phyloP scores from a whole-genome alignment of 768 basidiomycete genomes.

The Asterophora lycoperdoides region DNA sequence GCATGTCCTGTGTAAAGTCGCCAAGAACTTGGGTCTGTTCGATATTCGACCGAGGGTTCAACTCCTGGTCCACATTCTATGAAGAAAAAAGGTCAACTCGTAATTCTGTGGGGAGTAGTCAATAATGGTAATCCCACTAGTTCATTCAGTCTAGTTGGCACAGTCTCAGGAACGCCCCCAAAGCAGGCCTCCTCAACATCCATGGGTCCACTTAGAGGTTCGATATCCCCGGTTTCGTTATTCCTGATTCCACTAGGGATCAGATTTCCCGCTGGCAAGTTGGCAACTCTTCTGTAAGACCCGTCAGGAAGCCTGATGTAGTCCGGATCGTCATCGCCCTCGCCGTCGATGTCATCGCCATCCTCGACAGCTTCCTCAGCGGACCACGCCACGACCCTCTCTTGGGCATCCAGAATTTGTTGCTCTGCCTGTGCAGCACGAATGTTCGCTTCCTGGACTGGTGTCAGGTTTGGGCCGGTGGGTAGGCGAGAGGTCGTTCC shows the following conservation, averaged over 20 bases:
- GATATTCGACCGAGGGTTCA: slow-evolving; percentile 23
- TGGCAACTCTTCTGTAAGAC: slow-evolving; percentile 22
- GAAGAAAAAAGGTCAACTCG: neutral
- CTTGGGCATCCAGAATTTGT: slow-evolving; percentile 58
- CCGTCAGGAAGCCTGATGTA: slow-evolving; percentile 35
- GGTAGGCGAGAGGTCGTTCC: slow-evolving; percentile 39
- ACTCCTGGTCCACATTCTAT: slow-evolving; percentile 11
- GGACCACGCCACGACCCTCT: slow-evolving; percentile 65
- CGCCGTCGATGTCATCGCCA: slow-evolving; percentile 46
- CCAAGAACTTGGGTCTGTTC: slow-evolving; percentile 41
- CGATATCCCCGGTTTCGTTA: slow-evolving; percentile 46
- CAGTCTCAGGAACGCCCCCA: slow-evolving; percentile 44
- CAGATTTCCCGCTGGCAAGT: slow-evolving; percentile 20
- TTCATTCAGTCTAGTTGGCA: slow-evolving; percentile 53
- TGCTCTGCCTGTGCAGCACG: slow-evolving; percentile 53
- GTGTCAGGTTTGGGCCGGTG: slow-evolving; percentile 40
- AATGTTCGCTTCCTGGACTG: slow-evolving; percentile 51
- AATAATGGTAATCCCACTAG: no score
- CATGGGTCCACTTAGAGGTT: slow-evolving; percentile 32
- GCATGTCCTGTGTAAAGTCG: slow-evolving; percentile 11
- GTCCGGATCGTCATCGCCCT: slow-evolving; percentile 56
- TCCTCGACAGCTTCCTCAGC: slow-evolving; percentile 47
- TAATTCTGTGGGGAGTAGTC: neutral
- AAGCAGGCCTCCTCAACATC: slow-evolving; percentile 44
- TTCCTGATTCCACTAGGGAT: slow-evolving; percentile 57